phyloP scores from a whole-genome alignment of 106 monocot species.

The Allium cepa region DNA sequence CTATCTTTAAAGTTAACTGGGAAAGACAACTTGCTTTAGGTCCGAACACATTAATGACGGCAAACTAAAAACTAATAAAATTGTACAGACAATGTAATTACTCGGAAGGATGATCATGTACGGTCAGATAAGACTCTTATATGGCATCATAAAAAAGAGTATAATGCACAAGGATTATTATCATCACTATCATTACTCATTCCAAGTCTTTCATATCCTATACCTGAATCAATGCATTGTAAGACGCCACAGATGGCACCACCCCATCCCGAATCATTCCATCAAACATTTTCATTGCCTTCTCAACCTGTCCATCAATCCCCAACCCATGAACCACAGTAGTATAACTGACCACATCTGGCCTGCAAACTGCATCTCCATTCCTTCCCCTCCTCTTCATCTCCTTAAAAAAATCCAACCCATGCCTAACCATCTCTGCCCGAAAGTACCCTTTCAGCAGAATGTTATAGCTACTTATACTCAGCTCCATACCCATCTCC shows the following conservation, averaged over 20 bases:
- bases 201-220: slow-evolving; percentile 5
- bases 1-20: too few species aligned
- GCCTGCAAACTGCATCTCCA: slow-evolving; percentile 19
- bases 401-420: slow-evolving; percentile 54
- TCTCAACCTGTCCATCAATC: slow-evolving; percentile 37
- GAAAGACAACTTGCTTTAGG: too few species aligned
- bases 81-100: too few species aligned
- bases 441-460: slow-evolving; percentile 78
- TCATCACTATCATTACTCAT: too few species aligned
- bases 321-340: slow-evolving; percentile 78
- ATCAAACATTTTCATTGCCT: slow-evolving; percentile 65
- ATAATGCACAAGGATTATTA: too few species aligned
- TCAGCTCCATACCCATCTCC: slow-evolving; percentile 54
- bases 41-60: too few species aligned
- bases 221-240: slow-evolving; percentile 91
- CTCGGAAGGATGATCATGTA: too few species aligned
- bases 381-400: slow-evolving; percentile 67
- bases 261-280: slow-evolving; percentile 63
- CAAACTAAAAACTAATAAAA: too few species aligned
- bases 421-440: slow-evolving; percentile 48
- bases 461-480: slow-evolving; percentile 67
- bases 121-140: too few species aligned
- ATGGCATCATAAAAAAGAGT: too few species aligned
- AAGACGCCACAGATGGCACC: slow-evolving; percentile 54
- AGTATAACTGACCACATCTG: slow-evolving; percentile 84